These are phyloP conservation scores for Eucalyptus fibrosa DNA, from an alignment of 345 rosid species.

Conservation along the genomic window DNA sequence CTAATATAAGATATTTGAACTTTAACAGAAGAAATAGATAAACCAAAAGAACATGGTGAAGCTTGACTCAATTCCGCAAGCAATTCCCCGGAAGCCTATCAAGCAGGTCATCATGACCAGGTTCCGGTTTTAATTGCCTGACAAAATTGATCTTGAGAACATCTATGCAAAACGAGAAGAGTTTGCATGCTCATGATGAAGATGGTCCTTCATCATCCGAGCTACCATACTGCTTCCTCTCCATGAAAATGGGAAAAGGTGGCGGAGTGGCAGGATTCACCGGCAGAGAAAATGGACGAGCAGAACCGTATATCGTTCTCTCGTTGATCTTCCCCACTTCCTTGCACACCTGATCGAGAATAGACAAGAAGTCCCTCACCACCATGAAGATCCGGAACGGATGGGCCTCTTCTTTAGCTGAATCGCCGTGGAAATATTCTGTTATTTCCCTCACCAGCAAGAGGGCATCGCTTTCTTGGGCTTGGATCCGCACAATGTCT, in stretches of 20 bases:
- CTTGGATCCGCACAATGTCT: conserved; percentile 45
- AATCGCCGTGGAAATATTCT: conserved; percentile 85
- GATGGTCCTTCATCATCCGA: conserved; percentile 24
- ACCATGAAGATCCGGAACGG: conserved; percentile 65
- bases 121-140: background rate
- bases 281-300: conserved; percentile 17
- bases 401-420: conserved; percentile 66
- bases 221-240: conserved; percentile 11
- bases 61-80: background rate
- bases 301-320: conserved; percentile 54
- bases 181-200: background rate
- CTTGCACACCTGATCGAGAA: conserved; percentile 87
- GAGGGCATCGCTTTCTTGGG: conserved; percentile 25
- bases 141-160: background rate
- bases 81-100: background rate
- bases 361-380: conserved; percentile 74
- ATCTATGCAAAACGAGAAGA: background rate
- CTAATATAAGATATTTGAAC: background rate
- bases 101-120: background rate
- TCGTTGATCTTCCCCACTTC: conserved; percentile 87
- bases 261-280: conserved; percentile 14
- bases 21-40: background rate
- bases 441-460: conserved; percentile 68
- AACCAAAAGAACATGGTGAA: background rate
- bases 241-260: conserved; percentile 30